Evolutionary conservation across 1,284 basidiomycete genomes (phyloP), one percentile per base, ranked within the genome.

Genomic region (Boletus nobilissimus): DNA sequence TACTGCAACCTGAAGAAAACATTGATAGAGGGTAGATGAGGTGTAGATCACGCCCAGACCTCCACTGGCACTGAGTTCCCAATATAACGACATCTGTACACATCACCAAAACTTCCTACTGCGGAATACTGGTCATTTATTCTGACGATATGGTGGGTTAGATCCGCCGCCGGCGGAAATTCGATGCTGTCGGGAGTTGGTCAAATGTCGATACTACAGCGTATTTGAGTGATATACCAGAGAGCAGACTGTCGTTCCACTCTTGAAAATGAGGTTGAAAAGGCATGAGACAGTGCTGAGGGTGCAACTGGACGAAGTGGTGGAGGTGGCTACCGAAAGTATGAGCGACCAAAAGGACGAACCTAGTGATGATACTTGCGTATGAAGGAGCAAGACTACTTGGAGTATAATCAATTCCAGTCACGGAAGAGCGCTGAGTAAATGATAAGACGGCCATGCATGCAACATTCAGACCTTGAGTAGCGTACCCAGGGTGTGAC

Each of bases 1-100:
- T 2, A 83, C 79, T 16, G 79, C 81, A 10, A 82, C 81, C 76
- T 82, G 46, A 34, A 38, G 3, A 32, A n/a, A 39, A 7, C 8
- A 32, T 34, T 1, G 48, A n/a, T 16, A 13, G 1, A 10, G 32
- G 24, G 32, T 4, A 43, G 2, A 18, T 22, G 22, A 10, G 14
- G 16, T 26, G 18, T 48, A 54, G 43, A 39, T 18, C 11, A 34
- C 13, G 10, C 16, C 8, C 62, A 5, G 34, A 79, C 78, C 69
- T 81, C 68, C 29, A 51, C 62, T n/a, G 32, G 57, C 29, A 54
- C 14, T 13, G 7, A 70, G 19, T 32, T 1, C 2, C 8, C 19
- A 48, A 5, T 36, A 29, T 65, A 76, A 57, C 38, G 38, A 65
- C 79, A 79, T 26, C 3, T 73, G n/a, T 81, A 81, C 43, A 69